Conservation (phyloP, 192 early-diverging fungal genomes). For the Rhizophagus clarus region DNA sequence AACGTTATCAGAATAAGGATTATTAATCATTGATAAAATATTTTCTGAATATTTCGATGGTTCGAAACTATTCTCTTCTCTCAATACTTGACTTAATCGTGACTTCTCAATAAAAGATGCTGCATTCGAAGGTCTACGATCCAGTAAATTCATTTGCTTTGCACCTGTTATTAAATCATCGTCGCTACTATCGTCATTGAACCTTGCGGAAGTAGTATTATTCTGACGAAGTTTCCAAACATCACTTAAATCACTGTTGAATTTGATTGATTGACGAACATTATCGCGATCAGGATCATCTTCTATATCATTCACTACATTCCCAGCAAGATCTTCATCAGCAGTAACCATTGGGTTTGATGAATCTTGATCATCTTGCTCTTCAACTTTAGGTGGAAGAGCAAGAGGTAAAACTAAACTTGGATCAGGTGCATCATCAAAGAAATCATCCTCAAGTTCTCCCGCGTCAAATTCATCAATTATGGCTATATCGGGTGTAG, state of each 20-base stretch:
- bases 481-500: constrained; percentile 34
- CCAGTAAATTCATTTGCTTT: neutral
- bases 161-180: constrained; percentile 7
- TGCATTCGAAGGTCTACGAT: constrained; percentile 17
- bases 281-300: neutral
- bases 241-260: neutral
- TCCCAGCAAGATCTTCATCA: constrained; percentile 52
- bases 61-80: neutral
- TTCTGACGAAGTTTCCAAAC: constrained; percentile 11
- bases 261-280: neutral
- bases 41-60: neutral
- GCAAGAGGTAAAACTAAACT: neutral
- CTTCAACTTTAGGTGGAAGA: neutral
- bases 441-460: constrained; percentile 54
- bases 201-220: neutral
- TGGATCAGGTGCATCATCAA: constrained; percentile 31
- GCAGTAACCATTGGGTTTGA: constrained; percentile 55
- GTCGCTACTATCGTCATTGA: constrained; percentile 22
- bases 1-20: neutral
- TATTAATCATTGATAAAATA: neutral
- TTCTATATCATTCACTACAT: constrained; percentile 31
- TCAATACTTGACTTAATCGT: neutral
- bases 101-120: neutral
- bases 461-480: constrained; percentile 51
- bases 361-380: constrained; percentile 34